phyloP scores from a whole-genome alignment of 495 filamentous ascomycete species.

The Trypethelium eluteriae region DNA sequence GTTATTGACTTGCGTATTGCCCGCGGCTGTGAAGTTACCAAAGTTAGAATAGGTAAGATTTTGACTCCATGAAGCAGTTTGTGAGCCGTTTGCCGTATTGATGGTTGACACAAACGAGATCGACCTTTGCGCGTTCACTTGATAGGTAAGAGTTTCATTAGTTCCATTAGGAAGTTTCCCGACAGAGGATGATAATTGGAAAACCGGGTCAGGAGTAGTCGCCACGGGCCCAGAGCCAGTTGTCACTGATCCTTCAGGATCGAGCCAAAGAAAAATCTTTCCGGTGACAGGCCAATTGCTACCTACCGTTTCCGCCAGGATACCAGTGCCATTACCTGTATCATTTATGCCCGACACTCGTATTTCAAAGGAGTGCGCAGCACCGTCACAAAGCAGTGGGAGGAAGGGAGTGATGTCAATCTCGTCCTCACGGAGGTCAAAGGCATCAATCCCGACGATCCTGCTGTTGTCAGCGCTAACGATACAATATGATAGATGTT shows the following conservation, averaged over 20 bases:
- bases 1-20: conserved; percentile 54
- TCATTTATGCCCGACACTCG: conserved; percentile 57
- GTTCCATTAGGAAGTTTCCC: conserved; percentile 43
- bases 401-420: conserved; percentile 80
- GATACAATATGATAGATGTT: not conserved
- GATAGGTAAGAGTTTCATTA: conserved; percentile 56
- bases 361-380: conserved; percentile 63
- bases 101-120: conserved; percentile 50
- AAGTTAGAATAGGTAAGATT: conserved; percentile 43
- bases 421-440: conserved; percentile 72
- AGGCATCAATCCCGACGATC: conserved; percentile 76
- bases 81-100: conserved; percentile 37
- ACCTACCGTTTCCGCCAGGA: conserved; percentile 54
- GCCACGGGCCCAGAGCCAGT: conserved; percentile 40
- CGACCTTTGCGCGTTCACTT: conserved; percentile 48
- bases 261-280: conserved; percentile 70
- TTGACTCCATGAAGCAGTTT: conserved; percentile 54
- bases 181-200: conserved; percentile 35
- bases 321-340: conserved; percentile 40
- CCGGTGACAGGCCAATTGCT: conserved; percentile 76
- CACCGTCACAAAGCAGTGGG: conserved; percentile 57
- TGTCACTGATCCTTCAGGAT: conserved; percentile 43
- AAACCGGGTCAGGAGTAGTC: conserved; percentile 36
- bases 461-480: not conserved
- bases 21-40: conserved; percentile 50